These are phyloP conservation scores for Colletotrichum horii DNA, from an alignment of 2,329 filamentous ascomycete species.

Conservation along the genomic window DNA sequence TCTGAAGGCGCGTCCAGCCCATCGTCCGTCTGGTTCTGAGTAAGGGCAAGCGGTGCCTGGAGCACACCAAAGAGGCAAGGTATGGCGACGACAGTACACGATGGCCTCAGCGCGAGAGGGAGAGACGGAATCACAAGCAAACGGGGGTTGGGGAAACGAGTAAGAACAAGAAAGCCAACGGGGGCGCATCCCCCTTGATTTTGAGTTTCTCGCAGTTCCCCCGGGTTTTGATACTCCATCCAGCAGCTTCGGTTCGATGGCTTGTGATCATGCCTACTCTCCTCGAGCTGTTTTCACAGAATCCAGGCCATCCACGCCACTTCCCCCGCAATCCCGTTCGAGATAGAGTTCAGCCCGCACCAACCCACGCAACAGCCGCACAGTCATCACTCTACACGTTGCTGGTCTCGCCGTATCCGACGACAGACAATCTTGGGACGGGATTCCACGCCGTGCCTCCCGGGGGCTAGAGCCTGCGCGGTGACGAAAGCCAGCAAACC, in stretches of 20 bases:
- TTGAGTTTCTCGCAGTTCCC: conserved; percentile 6
- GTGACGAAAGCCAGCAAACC: neutral
- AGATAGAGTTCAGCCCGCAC: conserved; percentile 20
- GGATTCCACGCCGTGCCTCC: neutral
- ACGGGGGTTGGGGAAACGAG: neutral
- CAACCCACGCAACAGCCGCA: conserved; percentile 8
- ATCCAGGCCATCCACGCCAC: neutral
- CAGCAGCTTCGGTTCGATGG: neutral
- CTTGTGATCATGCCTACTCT: conserved; percentile 8
- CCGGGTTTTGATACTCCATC: neutral
- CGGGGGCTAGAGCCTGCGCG: neutral
- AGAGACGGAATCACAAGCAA: conserved; percentile 10
- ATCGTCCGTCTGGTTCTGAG: neutral
- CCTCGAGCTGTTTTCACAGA: neutral
- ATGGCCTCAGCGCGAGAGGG: neutral
- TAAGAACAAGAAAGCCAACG: neutral
- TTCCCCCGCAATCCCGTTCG: conserved; percentile 16
- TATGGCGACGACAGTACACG: neutral
- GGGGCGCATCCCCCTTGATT: neutral
- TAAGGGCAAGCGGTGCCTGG: neutral
- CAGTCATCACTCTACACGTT: neutral
- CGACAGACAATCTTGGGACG: conserved; percentile 2
- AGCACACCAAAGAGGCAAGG: neutral
- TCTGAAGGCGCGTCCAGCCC: neutral
- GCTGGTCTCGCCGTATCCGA: conserved; percentile 9